Evolutionary conservation across 768 basidiomycete species (phyloP), one percentile per base, ranked within the genome.

Genomic region (Amanita exitialis): DNA sequence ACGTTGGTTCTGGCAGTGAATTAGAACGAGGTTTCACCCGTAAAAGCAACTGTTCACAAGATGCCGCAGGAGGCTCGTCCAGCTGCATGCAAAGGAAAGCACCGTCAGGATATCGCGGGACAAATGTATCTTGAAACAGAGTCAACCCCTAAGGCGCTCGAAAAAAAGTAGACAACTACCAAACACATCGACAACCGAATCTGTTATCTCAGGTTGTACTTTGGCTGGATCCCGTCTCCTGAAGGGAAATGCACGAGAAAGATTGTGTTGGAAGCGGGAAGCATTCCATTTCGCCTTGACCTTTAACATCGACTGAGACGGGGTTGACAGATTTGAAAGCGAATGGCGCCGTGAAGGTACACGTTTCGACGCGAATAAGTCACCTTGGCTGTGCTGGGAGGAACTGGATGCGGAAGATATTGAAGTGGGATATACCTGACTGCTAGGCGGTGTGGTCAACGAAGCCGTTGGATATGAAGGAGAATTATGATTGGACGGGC

Each of bases 1-100:
- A 81, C 35, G 76, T 63, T 3, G 85, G 82, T 48, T 78, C 68
- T 0, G 85, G 85, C 13, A 75, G 78, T 2, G 85, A 86, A 54
- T 80, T 73, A 12, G 83, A 80, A 35, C 84, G 77, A 20, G 68
- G 69, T 59, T 83, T 85, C 47, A 63, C 64, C 54, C 69, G 78
- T 38, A 76, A 52, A 27, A 57, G 53, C 1, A 54, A 49, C 41
- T 57, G 58, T 25, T 60, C 48, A 20, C 34, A 16, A 49, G 54
- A 34, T 37, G 20, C 4, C 46, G 28, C 51, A 62, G 38, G 45
- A 9, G 23, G 5, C 7, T n/a, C 44, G 13, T 25, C 37, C 13
- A 42, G 23, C 30, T 45, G 51, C 23, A 30, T 20, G n/a, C 21
- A 28, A 15, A 12, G 25, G 12, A 38, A 20, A 8, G 12, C 34